phyloP scores from a whole-genome alignment of 2,329 filamentous ascomycete genomes.

The Colletotrichum agaves region DNA sequence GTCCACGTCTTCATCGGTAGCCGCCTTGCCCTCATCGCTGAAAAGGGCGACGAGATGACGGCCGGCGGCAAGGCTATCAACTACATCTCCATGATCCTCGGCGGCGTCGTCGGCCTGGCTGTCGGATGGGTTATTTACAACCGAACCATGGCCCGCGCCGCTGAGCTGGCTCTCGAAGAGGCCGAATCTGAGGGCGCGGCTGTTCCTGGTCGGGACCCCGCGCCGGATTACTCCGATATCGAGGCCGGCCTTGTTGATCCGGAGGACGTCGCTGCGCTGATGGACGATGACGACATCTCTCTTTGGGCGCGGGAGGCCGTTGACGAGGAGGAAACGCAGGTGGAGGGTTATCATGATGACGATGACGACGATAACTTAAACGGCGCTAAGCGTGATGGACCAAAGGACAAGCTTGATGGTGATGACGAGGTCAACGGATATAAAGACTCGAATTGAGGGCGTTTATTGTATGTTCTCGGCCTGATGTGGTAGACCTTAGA shows the following conservation, averaged over 20 bases:
- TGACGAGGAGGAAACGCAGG: constrained; percentile 42
- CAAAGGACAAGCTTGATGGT: constrained; percentile 7
- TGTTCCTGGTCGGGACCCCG: constrained; percentile 32
- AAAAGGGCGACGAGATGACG: constrained; percentile 86
- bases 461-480: neutral
- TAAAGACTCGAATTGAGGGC: constrained; percentile 20
- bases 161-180: constrained; percentile 64
- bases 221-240: constrained; percentile 54
- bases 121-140: constrained; percentile 90
- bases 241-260: constrained; percentile 58
- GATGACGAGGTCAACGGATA: constrained; percentile 4
- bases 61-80: constrained; percentile 81
- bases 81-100: constrained; percentile 82
- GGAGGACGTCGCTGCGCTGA: constrained; percentile 62
- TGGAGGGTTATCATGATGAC: constrained; percentile 42
- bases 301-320: constrained; percentile 62
- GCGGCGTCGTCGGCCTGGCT: constrained; percentile 74
- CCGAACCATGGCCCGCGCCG: constrained; percentile 71
- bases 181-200: constrained; percentile 40
- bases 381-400: constrained; percentile 9
- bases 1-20: constrained; percentile 94
- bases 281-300: constrained; percentile 70
- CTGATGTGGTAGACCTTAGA: constrained; percentile 13
- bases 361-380: constrained; percentile 46
- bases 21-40: constrained; percentile 83